Evolutionary conservation across 352 stramenopile species (phyloP).

Genomic region (Hyaloperonospora brassicae): DNA sequence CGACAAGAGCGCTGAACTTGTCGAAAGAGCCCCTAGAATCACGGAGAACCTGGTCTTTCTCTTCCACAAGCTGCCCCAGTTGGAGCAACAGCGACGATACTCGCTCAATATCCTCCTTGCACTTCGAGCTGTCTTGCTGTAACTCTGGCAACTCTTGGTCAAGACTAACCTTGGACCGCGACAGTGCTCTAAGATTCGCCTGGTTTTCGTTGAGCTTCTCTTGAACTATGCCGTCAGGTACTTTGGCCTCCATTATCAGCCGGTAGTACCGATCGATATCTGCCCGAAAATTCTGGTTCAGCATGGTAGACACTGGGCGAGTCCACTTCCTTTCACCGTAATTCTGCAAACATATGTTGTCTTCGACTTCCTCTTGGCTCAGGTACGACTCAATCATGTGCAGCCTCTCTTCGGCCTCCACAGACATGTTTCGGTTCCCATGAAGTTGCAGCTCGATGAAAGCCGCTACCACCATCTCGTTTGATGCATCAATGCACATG

Average conservation of each 20-base stretch:
- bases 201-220: constrained; percentile 37
- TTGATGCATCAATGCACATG: constrained; percentile 15
- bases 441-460: constrained; percentile 46
- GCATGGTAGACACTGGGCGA: constrained; percentile 36
- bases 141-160: constrained; percentile 46
- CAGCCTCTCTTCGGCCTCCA: constrained; percentile 52
- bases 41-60: constrained; percentile 50
- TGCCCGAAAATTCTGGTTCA: constrained; percentile 51
- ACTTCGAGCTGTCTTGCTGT: constrained; percentile 44
- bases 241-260: constrained; percentile 61
- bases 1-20: constrained; percentile 50
- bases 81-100: constrained; percentile 48
- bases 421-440: constrained; percentile 43
- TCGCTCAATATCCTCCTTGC: constrained; percentile 38
- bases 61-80: constrained; percentile 42
- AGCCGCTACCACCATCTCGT: constrained; percentile 24
- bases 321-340: constrained; percentile 53
- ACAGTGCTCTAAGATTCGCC: constrained; percentile 31
- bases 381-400: constrained; percentile 44
- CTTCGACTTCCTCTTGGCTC: constrained; percentile 52
- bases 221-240: constrained; percentile 54
- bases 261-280: constrained; percentile 72
- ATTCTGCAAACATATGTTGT: constrained; percentile 60
- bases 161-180: constrained; percentile 43
- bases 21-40: constrained; percentile 48